Evolutionary conservation across 257 asterid species (phyloP).

Genomic region (Cordia subcordata): DNA sequence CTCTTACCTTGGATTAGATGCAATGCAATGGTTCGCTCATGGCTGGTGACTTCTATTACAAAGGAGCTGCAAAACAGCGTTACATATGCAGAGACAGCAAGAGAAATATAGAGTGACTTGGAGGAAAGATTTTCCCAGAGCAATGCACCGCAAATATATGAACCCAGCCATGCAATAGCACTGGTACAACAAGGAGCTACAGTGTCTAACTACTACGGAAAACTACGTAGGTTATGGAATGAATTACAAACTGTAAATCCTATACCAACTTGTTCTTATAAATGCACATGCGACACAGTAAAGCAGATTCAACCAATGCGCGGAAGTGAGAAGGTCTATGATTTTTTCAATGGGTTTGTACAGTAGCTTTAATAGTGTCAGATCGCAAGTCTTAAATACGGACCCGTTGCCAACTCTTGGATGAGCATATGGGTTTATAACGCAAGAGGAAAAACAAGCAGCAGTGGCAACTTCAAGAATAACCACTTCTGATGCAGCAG

Average conservation of each 20-base stretch:
- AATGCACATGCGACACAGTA: not conserved
- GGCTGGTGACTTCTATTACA: not conserved
- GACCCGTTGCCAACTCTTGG: not conserved
- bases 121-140: not conserved
- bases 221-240: not conserved
- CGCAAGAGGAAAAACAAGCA: not conserved
- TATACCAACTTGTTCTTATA: not conserved
- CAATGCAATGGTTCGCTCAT: not conserved
- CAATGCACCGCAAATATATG: not conserved
- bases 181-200: not conserved
- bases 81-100: not conserved
- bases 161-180: not conserved
- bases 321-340: not conserved
- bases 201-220: not conserved
- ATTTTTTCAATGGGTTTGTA: not conserved
- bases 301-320: not conserved
- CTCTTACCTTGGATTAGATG: not conserved
- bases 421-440: not conserved
- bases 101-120: not conserved
- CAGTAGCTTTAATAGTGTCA: not conserved
- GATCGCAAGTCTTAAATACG: not conserved
- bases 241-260: not conserved
- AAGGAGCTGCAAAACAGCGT: not conserved
- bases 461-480: too few species aligned
- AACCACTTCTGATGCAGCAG: too few species aligned